Evolutionary conservation across 352 stramenopile species (phyloP).

Genomic region (Phytophthora colocasiae): DNA sequence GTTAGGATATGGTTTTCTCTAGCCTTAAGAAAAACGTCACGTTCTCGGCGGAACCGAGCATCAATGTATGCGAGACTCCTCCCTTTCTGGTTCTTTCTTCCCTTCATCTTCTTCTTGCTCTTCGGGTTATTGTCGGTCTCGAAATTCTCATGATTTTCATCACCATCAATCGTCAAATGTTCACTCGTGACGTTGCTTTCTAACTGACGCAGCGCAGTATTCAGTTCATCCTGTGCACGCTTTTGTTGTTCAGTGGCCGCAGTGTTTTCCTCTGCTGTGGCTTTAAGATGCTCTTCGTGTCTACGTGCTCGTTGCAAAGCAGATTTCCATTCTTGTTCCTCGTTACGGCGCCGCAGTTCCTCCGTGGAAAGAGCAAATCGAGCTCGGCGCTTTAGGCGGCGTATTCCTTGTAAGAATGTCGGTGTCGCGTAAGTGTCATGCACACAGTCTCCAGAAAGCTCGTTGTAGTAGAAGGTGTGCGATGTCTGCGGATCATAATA

Average conservation of each 20-base stretch:
- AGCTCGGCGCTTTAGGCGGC: constrained; percentile 32
- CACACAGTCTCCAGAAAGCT: constrained; percentile 67
- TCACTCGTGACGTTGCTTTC: constrained; percentile 66
- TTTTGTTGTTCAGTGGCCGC: constrained; percentile 29
- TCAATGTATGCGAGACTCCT: constrained; percentile 66
- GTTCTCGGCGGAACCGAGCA: constrained; percentile 63
- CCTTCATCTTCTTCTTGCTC: constrained; percentile 11
- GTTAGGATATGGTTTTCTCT: constrained; percentile 45
- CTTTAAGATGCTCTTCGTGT: constrained; percentile 45
- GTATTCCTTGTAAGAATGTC: constrained; percentile 49
- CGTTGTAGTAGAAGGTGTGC: constrained; percentile 76
- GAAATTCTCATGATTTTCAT: constrained; percentile 17
- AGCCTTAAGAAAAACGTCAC: constrained; percentile 57
- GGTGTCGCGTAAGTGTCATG: constrained; percentile 56
- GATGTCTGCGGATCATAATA: constrained; percentile 65
- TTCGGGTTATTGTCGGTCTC: constrained; percentile 14
- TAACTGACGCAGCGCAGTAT: constrained; percentile 48
- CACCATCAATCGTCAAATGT: constrained; percentile 46
- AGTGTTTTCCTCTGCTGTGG: constrained; percentile 26
- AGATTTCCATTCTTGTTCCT: constrained; percentile 75
- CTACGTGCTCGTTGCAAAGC: constrained; percentile 55
- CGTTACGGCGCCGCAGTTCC: constrained; percentile 53
- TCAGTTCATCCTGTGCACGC: constrained; percentile 44
- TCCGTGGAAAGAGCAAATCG: constrained; percentile 48
- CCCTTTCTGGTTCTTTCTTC: constrained; percentile 28